Evolutionary conservation across 2,329 filamentous ascomycete species (phyloP).

Genomic region (Knufia petricola): DNA sequence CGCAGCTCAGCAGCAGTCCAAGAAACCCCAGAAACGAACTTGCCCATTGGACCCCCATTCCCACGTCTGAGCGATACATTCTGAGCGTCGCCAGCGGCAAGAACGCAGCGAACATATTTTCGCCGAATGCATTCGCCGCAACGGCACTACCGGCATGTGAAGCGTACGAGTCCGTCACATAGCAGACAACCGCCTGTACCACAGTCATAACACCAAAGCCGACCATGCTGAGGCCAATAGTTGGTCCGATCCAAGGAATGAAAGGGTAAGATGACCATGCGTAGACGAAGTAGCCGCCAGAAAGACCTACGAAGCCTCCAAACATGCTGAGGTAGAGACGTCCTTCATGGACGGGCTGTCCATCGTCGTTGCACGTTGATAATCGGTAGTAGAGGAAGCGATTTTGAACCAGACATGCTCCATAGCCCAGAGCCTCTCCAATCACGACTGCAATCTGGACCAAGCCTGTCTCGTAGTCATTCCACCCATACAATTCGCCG

Average conservation of each 20-base stretch:
- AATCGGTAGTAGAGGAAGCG: constrained; percentile 33
- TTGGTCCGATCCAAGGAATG: constrained; percentile 40
- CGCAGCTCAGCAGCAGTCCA: constrained; percentile 34
- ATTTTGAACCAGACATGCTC: constrained; percentile 42
- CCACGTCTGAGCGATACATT: constrained; percentile 33
- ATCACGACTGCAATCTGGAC: constrained; percentile 38
- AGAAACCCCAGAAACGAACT: constrained; percentile 39
- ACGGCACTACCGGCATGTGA: constrained; percentile 42
- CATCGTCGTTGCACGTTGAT: constrained; percentile 30
- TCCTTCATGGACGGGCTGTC: constrained; percentile 34
- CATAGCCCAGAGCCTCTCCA: constrained; percentile 40
- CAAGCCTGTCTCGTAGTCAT: constrained; percentile 37
- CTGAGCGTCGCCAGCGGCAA: constrained; percentile 38
- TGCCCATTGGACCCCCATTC: constrained; percentile 41
- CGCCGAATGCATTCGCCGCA: constrained; percentile 39
- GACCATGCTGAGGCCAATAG: constrained; percentile 39
- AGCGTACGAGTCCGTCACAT: constrained; percentile 42
- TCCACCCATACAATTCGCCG: constrained; percentile 67
- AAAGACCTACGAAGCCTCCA: constrained; percentile 38
- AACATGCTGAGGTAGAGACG: constrained; percentile 35
- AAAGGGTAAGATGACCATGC: constrained; percentile 39
- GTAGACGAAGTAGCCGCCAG: constrained; percentile 43
- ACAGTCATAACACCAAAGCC: constrained; percentile 42
- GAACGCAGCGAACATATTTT: constrained; percentile 41
- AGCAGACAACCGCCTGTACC: constrained; percentile 38